These are phyloP conservation scores for Boechera retrofracta DNA, from an alignment of 345 rosid genomes.

Conservation along the genomic window DNA sequence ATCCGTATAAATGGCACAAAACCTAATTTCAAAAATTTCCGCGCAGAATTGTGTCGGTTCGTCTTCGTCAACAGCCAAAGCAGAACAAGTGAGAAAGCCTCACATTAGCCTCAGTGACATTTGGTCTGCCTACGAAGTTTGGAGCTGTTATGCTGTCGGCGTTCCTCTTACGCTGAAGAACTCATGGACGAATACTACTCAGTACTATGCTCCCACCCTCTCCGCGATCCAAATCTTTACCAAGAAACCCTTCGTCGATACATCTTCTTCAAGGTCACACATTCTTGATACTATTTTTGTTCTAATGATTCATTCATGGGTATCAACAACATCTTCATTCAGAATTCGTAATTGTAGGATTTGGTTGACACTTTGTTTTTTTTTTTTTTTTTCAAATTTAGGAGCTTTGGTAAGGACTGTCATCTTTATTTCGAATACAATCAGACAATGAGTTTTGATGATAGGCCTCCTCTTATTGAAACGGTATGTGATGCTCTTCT, in stretches of 20 bases:
- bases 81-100: neutral
- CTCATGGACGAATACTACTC: neutral
- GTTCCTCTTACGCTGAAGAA: slow-evolving; percentile 9
- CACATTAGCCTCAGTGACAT: neutral
- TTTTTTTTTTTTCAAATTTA: neutral
- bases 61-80: neutral
- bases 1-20: neutral
- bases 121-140: slow-evolving; percentile 8
- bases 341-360: neutral
- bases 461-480: neutral
- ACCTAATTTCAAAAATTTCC: neutral
- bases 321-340: neutral
- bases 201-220: slow-evolving; percentile 25
- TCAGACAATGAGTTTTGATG: neutral
- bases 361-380: neutral
- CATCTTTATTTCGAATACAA: slow-evolving; percentile 10
- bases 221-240: slow-evolving; percentile 36
- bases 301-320: neutral
- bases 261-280: slow-evolving; percentile 22
- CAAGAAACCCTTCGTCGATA: neutral
- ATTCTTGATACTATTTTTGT: neutral
- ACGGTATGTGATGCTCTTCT: slow-evolving; percentile 2
- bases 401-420: slow-evolving; percentile 14
- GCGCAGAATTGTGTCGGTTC: neutral
- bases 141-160: neutral